These are phyloP conservation scores for Geopyxis carbonaria DNA, from an alignment of 495 filamentous ascomycete species.

Conservation along the genomic window DNA sequence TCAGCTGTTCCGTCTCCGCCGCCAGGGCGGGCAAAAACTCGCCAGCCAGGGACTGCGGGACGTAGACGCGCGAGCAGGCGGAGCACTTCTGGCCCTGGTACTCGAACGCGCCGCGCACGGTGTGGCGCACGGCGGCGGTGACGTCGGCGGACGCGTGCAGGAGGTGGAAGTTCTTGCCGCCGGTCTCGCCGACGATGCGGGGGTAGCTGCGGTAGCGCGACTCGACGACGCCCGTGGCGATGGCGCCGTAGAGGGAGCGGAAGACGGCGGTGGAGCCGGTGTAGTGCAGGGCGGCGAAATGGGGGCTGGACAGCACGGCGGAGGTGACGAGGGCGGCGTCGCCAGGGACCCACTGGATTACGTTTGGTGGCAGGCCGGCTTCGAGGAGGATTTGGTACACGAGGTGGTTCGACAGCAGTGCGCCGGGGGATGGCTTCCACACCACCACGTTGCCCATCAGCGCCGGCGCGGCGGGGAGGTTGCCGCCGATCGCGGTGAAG, in stretches of 20 bases:
- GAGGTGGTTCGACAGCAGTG: constrained; percentile 55
- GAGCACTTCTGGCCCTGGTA: constrained; percentile 85
- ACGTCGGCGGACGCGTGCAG: constrained; percentile 58
- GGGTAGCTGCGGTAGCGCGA: constrained; percentile 58
- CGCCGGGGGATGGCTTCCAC: constrained; percentile 73
- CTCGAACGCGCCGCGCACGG: constrained; percentile 73
- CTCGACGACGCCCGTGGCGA: constrained; percentile 50
- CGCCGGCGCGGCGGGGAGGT: constrained; percentile 54
- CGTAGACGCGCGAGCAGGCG: constrained; percentile 59
- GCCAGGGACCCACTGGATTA: constrained; percentile 71
- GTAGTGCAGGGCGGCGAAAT: constrained; percentile 65
- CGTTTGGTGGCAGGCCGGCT: constrained; percentile 60
- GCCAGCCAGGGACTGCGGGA: constrained; percentile 52
- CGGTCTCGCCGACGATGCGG: constrained; percentile 69
- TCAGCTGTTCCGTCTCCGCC: constrained; percentile 46
- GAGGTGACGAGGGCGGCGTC: constrained; percentile 58
- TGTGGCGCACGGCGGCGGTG: constrained; percentile 59
- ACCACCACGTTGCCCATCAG: constrained; percentile 74
- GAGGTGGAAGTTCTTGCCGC: constrained; percentile 86
- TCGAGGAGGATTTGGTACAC: constrained; percentile 77
- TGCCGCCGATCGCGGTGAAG: constrained; percentile 74
- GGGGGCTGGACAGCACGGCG: constrained; percentile 45
- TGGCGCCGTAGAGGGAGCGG: constrained; percentile 52
- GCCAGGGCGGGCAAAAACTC: constrained; percentile 46
- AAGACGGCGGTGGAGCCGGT: constrained; percentile 71